Percentiles rank a stretch among this genome's conserved stretches.
Conservation (phyloP, 345 rosid genomes). For the Zanthoxylum bungeanum region DNA sequence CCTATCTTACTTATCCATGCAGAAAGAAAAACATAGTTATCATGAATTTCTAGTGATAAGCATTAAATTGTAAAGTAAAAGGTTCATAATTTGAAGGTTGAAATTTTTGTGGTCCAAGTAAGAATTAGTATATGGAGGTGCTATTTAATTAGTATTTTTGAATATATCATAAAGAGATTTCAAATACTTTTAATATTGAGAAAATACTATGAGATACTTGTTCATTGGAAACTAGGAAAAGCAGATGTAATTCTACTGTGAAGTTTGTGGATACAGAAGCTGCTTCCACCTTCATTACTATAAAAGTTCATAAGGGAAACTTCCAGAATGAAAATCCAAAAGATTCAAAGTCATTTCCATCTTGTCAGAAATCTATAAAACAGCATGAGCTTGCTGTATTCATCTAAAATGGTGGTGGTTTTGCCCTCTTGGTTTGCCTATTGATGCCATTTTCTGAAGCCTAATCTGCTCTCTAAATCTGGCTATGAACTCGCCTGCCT, state of each 20-base stretch:
- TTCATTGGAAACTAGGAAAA: neutral
- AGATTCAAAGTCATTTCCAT: neutral
- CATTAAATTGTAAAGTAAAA: neutral
- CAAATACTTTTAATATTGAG: too few species aligned
- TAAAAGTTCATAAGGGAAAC: neutral
- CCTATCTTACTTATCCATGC: too few species aligned
- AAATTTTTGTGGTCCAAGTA: too few species aligned
- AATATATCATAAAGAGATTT: too few species aligned
- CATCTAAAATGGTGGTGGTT: conserved; percentile 37
- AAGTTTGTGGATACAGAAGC: conserved; percentile 4
- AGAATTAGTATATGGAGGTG: too few species aligned
- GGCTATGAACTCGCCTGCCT: too few species aligned
- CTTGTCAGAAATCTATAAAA: conserved; percentile 1
- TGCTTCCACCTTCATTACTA: neutral
- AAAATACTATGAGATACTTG: neutral
- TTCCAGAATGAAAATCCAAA: too few species aligned
- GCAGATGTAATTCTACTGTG: neutral
- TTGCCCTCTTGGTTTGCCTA: conserved; percentile 55
- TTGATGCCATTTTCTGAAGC: too few species aligned
- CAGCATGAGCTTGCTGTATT: conserved; percentile 8
- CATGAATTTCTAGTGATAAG: neutral
- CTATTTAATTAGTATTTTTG: too few species aligned
- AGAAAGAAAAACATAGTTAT: too few species aligned
- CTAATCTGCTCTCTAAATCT: too few species aligned
- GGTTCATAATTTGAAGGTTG: neutral